phyloP scores from a whole-genome alignment of 2,329 filamentous ascomycete genomes.

The Akanthomyces muscarius region DNA sequence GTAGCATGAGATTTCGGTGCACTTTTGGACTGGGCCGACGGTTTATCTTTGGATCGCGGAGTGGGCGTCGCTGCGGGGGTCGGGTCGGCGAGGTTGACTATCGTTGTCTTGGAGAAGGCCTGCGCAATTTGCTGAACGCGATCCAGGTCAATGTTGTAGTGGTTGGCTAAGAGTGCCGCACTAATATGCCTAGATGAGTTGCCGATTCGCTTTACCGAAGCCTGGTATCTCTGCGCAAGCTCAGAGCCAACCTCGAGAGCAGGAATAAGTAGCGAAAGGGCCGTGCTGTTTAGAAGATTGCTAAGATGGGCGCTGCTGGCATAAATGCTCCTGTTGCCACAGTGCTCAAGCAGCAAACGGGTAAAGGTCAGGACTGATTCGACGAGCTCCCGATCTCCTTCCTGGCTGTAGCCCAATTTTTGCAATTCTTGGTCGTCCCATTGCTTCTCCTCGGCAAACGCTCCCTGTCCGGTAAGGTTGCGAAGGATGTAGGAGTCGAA shows the following conservation, averaged over 20 bases:
- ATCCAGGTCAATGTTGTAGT: slow-evolving; percentile 77
- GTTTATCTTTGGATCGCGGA: slow-evolving; percentile 67
- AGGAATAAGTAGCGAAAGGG: slow-evolving; percentile 69
- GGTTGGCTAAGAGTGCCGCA: slow-evolving; percentile 71
- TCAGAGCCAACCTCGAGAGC: slow-evolving; percentile 79
- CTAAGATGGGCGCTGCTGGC: slow-evolving; percentile 88
- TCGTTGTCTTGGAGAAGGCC: slow-evolving; percentile 72
- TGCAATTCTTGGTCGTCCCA: slow-evolving; percentile 46
- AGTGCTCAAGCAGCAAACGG: slow-evolving; percentile 83
- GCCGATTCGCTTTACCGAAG: slow-evolving; percentile 74
- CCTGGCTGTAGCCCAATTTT: slow-evolving; percentile 60
- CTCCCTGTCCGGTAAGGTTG: slow-evolving; percentile 51
- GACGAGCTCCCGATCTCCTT: slow-evolving; percentile 78
- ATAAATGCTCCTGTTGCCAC: slow-evolving; percentile 94
- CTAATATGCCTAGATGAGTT: slow-evolving; percentile 63
- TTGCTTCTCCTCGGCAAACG: slow-evolving; percentile 44
- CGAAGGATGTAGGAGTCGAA: slow-evolving; percentile 66
- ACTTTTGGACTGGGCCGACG: slow-evolving; percentile 35
- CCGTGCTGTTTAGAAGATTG: slow-evolving; percentile 83
- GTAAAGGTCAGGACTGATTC: slow-evolving; percentile 82
- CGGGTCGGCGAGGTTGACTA: slow-evolving; percentile 48
- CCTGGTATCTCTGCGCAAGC: slow-evolving; percentile 88
- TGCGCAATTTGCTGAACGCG: slow-evolving; percentile 78
- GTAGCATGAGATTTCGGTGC: slow-evolving; percentile 68
- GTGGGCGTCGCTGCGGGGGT: slow-evolving; percentile 50